Conservation (phyloP, 352 stramenopile species). For the Elongisporangium anandrum region DNA sequence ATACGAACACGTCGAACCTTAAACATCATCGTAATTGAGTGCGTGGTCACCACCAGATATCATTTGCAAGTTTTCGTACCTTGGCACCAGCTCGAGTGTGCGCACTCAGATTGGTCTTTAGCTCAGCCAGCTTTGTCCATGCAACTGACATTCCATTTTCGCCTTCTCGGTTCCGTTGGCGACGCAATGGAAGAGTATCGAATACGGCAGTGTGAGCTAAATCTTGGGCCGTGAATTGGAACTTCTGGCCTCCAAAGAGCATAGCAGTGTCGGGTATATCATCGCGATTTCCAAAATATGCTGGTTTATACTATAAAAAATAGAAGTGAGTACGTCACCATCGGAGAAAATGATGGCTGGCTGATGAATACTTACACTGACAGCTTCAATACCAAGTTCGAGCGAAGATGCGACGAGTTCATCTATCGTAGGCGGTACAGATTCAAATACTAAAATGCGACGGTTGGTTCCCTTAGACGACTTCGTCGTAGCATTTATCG, state of each 20-base stretch:
- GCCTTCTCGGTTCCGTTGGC: background rate
- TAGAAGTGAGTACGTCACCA: background rate
- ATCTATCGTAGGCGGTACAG: slow-evolving; percentile 30
- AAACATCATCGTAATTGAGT: background rate
- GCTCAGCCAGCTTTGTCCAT: slow-evolving; percentile 7
- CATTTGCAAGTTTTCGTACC: background rate
- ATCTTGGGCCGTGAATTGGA: slow-evolving; percentile 42
- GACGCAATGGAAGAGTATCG: slow-evolving; percentile 22
- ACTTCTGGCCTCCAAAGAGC: slow-evolving; percentile 72
- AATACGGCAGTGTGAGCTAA: slow-evolving; percentile 34
- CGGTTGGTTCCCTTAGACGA: slow-evolving; percentile 2
- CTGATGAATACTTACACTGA: slow-evolving; percentile 18
- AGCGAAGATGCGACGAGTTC: slow-evolving; percentile 45
- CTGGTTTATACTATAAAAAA: slow-evolving; percentile 33
- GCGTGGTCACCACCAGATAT: background rate
- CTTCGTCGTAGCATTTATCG: background rate
- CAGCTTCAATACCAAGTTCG: slow-evolving; percentile 35
- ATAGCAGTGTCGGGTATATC: slow-evolving; percentile 74
- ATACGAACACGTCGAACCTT: slow-evolving; percentile 36
- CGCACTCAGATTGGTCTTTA: background rate
- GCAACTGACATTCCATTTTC: background rate
- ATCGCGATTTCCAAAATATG: slow-evolving; percentile 43
- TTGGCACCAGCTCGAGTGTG: background rate
- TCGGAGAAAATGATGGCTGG: background rate
- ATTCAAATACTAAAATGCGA: slow-evolving; percentile 44